Evolutionary conservation across 768 basidiomycete genomes (phyloP).

Genomic region (Podaxis carcinomalis): DNA sequence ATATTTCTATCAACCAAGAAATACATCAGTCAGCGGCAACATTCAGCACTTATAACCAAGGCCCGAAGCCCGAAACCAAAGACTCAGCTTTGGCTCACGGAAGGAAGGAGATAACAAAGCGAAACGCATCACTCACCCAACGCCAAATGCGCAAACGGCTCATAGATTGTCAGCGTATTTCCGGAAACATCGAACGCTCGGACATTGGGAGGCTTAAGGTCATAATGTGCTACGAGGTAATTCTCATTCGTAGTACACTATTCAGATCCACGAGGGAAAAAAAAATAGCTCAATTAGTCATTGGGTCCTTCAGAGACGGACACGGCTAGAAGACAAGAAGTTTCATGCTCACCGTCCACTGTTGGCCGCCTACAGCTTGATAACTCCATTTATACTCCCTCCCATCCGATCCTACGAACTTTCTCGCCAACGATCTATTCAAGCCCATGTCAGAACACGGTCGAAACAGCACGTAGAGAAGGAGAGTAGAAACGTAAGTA

Average conservation of each 20-base stretch:
- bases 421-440: conserved; percentile 59
- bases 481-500: not conserved
- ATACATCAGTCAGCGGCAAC: not conserved
- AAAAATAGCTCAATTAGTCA: not conserved
- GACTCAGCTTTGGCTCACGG: not conserved
- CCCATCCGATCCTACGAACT: conserved; percentile 66
- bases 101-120: not conserved
- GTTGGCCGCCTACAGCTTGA: conserved; percentile 50
- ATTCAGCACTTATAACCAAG: not conserved
- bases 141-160: conserved; percentile 47
- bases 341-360: conserved; percentile 64
- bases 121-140: conserved; percentile 37
- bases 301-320: not conserved
- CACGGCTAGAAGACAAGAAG: not conserved
- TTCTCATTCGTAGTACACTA: conserved; percentile 51
- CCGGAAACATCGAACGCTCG: conserved; percentile 59
- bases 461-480: not conserved
- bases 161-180: conserved; percentile 57
- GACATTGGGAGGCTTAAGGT: conserved; percentile 50
- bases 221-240: conserved; percentile 60
- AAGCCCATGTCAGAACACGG: conserved; percentile 4
- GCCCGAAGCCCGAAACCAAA: not conserved
- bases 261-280: not conserved
- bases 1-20: conserved; percentile 37
- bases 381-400: conserved; percentile 69